Percentiles rank a stretch among this genome's conserved stretches.
Conservation (phyloP, 495 filamentous ascomycete species). For the Penicillium paxilli region DNA sequence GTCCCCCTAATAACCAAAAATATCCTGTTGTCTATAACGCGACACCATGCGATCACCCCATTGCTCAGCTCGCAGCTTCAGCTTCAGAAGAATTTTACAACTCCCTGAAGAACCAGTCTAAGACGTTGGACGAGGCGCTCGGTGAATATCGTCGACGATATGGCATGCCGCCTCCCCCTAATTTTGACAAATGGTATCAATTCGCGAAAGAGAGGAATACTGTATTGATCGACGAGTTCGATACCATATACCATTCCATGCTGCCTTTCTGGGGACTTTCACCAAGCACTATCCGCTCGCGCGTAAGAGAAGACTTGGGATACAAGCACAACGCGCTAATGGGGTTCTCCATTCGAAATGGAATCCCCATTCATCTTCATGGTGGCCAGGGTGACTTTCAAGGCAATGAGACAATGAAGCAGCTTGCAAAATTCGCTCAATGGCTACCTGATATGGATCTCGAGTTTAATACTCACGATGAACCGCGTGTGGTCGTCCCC, state of each 20-base stretch:
- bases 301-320: slow-evolving; percentile 11
- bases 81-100: too few relatives aligned
- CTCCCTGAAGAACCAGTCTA: too few relatives aligned
- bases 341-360: slow-evolving; percentile 10
- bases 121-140: slow-evolving; percentile 6
- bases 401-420: slow-evolving; percentile 5
- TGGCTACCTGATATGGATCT: slow-evolving; percentile 73
- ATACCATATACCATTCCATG: slow-evolving; percentile 52
- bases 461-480: slow-evolving; percentile 73
- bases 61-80: too few relatives aligned
- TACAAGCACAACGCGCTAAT: slow-evolving; percentile 3
- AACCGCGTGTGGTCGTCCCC: slow-evolving; percentile 66
- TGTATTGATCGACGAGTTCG: slow-evolving; percentile 62
- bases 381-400: slow-evolving; percentile 10
- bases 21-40: too few relatives aligned
- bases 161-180: slow-evolving; percentile 56
- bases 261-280: slow-evolving; percentile 54
- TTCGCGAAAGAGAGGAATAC: slow-evolving; percentile 57
- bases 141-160: slow-evolving; percentile 56
- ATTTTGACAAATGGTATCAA: slow-evolving; percentile 68
- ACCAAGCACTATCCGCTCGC: slow-evolving; percentile 9
- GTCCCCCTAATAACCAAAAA: too few relatives aligned
- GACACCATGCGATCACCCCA: too few relatives aligned
- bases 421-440: slow-evolving; percentile 3
- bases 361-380: background rate